Conservation (phyloP, 495 filamentous ascomycete species). For the Aspergillus campestris region DNA sequence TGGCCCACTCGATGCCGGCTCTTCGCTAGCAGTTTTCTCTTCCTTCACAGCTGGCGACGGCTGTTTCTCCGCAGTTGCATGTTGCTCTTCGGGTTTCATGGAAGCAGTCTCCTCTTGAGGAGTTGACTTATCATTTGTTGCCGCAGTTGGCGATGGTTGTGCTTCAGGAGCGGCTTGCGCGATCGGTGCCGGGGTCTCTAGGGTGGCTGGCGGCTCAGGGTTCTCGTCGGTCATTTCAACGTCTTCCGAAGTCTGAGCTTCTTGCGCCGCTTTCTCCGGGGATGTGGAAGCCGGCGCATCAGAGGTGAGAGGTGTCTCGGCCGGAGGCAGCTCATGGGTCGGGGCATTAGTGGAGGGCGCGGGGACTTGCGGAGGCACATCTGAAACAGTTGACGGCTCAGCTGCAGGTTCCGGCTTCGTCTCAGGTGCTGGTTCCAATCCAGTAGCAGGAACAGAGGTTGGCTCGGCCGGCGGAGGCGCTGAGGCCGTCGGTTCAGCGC, state of each 20-base stretch:
- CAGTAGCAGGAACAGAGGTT: constrained; percentile 1
- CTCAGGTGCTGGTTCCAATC: too few relatives aligned
- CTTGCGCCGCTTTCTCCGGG: constrained; percentile 4
- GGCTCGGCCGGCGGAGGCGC: constrained; percentile 15
- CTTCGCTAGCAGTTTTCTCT: constrained; percentile 1
- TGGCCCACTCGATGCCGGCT: neutral
- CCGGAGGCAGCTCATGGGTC: constrained; percentile 3
- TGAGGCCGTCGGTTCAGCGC: constrained; percentile 15
- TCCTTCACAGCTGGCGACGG: neutral
- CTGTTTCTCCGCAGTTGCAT: neutral
- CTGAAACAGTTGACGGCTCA: constrained; percentile 11
- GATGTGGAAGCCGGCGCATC: neutral
- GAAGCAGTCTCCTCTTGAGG: constrained; percentile 1
- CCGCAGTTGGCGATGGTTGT: neutral
- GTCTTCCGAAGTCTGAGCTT: constrained; percentile 20
- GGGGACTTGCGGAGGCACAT: constrained; percentile 7
- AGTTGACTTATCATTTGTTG: neutral
- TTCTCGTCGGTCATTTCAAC: constrained; percentile 15
- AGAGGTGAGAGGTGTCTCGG: neutral
- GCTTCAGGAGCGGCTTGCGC: neutral
- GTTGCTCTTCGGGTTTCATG: neutral
- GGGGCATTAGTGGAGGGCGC: constrained; percentile 5
- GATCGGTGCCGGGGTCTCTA: neutral
- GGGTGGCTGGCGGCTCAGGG: neutral
- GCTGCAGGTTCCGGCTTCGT: neutral